Conservation (phyloP, 2,329 filamentous ascomycete species). For the Colletotrichum orchidophilum region DNA sequence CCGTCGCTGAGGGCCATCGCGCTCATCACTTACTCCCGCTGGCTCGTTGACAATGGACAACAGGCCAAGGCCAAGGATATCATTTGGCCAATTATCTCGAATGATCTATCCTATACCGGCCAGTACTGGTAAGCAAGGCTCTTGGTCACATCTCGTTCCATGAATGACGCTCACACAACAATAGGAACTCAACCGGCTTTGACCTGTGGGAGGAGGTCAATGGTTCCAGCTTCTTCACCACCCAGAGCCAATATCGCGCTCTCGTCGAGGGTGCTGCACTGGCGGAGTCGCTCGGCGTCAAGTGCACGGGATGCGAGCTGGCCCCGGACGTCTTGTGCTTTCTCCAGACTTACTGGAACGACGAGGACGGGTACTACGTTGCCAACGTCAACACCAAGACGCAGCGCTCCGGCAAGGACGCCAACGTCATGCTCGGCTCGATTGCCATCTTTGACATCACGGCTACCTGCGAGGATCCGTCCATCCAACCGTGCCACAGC, state of each 20-base stretch:
- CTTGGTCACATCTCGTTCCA: neutral
- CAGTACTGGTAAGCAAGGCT: conserved; percentile 55
- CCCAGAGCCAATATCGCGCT: conserved; percentile 63
- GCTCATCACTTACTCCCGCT: conserved; percentile 62
- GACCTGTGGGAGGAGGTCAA: conserved; percentile 71
- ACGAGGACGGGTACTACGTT: conserved; percentile 55
- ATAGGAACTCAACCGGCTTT: conserved; percentile 61
- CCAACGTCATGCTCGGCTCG: conserved; percentile 61
- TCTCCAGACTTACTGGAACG: conserved; percentile 66
- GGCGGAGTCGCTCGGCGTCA: conserved; percentile 57
- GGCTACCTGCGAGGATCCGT: conserved; percentile 59
- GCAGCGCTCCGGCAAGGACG: conserved; percentile 63
- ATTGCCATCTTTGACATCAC: conserved; percentile 60
- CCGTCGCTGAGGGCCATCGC: conserved; percentile 67
- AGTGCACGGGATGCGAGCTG: conserved; percentile 59
- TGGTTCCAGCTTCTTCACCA: conserved; percentile 68
- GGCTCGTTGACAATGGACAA: conserved; percentile 57
- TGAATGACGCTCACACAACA: neutral
- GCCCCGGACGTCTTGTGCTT: conserved; percentile 63
- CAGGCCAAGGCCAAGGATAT: conserved; percentile 49
- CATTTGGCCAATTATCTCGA: conserved; percentile 64
- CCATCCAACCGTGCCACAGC: conserved; percentile 66
- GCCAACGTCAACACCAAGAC: conserved; percentile 60
- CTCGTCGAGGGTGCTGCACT: conserved; percentile 58
- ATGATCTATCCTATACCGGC: conserved; percentile 65